Percentiles rank a stretch among this genome's conserved stretches.
Evolutionary conservation across 345 rosid species (phyloP).

Genomic region (Dovyalis caffra): DNA sequence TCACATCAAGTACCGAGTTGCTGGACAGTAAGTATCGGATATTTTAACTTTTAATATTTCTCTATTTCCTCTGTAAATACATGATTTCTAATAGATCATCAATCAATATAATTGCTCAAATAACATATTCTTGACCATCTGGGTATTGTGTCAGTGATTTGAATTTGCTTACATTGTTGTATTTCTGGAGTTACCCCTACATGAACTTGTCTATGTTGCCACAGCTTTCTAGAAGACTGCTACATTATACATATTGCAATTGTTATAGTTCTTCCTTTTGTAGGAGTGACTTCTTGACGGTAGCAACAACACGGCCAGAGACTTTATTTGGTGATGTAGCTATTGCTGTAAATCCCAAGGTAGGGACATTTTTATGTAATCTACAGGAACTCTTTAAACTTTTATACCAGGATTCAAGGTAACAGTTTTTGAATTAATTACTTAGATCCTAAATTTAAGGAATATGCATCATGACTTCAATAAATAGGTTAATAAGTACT

Average conservation of each 20-base stretch:
- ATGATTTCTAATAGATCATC: neutral
- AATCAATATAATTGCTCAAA: neutral
- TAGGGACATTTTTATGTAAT: slow-evolving; percentile 22
- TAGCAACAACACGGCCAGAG: slow-evolving; percentile 98
- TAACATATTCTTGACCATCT: neutral
- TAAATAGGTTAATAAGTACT: no score
- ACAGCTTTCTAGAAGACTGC: neutral
- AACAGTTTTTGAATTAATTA: no score
- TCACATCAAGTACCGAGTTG: slow-evolving; percentile 91
- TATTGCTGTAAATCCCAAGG: slow-evolving; percentile 91
- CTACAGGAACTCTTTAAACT: neutral
- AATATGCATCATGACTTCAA: no score
- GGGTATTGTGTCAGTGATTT: neutral
- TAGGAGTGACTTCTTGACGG: slow-evolving; percentile 80
- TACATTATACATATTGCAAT: slow-evolving; percentile 13
- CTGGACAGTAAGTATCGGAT: slow-evolving; percentile 78
- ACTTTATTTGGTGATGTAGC: slow-evolving; percentile 98
- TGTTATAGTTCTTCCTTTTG: slow-evolving; percentile 29
- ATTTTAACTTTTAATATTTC: no score
- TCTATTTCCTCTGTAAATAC: neutral
- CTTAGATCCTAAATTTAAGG: no score
- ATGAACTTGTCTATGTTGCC: neutral
- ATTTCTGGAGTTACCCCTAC: neutral
- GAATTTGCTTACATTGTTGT: neutral
- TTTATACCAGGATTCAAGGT: no score